Conservation (phyloP, 495 filamentous ascomycete species). For the Penicillium pulvis region DNA sequence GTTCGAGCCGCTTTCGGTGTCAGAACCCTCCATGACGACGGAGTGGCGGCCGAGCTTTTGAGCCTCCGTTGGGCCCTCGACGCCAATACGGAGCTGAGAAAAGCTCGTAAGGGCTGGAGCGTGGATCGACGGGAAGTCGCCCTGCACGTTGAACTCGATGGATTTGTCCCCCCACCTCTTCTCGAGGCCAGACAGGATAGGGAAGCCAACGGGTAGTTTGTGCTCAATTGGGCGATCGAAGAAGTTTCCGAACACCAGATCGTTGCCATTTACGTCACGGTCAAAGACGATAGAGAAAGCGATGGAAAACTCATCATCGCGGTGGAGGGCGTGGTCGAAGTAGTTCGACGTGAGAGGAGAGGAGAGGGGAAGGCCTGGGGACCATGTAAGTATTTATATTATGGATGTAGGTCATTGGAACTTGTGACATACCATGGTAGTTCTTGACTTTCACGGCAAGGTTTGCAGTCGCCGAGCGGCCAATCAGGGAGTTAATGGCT, state of each 20-base stretch:
- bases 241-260: conserved; percentile 89
- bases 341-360: conserved; percentile 54
- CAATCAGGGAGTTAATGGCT: conserved; percentile 57
- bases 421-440: conserved; percentile 29
- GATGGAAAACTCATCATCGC: background rate
- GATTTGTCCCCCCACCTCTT: conserved; percentile 87
- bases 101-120: conserved; percentile 73
- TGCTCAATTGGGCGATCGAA: conserved; percentile 87
- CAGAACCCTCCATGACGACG: background rate
- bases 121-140: conserved; percentile 82
- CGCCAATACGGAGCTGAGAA: conserved; percentile 69
- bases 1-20: conserved; percentile 35
- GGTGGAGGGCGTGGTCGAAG: conserved; percentile 69
- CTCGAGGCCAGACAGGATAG: conserved; percentile 75
- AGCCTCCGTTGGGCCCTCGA: conserved; percentile 33
- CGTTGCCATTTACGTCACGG: conserved; percentile 62
- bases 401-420: background rate
- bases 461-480: conserved; percentile 58
- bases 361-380: conserved; percentile 59
- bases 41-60: conserved; percentile 7
- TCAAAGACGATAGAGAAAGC: conserved; percentile 58
- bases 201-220: conserved; percentile 83
- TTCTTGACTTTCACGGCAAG: conserved; percentile 71
- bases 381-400: conserved; percentile 47
- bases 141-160: conserved; percentile 83